Base-by-base conservation (phyloP, 495 filamentous ascomycete species). In the Podospora anserina region DNA sequence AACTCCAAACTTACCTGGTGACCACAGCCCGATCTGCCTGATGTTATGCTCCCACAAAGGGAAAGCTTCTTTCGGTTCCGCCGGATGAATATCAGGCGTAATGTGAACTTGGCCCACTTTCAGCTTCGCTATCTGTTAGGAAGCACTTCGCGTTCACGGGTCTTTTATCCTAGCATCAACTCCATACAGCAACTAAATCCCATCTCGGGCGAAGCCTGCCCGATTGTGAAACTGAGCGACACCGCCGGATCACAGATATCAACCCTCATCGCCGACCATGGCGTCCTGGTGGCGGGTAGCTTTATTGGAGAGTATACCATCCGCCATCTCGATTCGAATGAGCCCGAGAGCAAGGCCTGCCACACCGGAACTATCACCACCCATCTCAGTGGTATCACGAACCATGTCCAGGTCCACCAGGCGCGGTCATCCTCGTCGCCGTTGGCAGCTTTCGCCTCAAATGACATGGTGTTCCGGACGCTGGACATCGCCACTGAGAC, bases 121-220 rank as follows among this genome's bases (percentile, higher is more conserved):
- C 94, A 98, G 72, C 86, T 97, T 18, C 91, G 94, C 61, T 94
- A 97, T 75, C 78, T 95, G 1, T 83, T 98, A 67, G 89, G 89
- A 2, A 86, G 88, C 61, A 86, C 88, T 19, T 90, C 90, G 11
- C 88, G 89, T 56, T 90, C 90, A 61, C 88, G 92, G 61, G 80
- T 91, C 54, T 93, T 90, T 77, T 97, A 96, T 76, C 88, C 92
- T 28, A 83, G 83, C 28, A 81, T 82, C 66, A 86, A 83, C 19
- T 84, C 84, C 63, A 79, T 96, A 26, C 76, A 80, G 28, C 79
- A 83, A 56, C 82, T 85, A 61, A 85, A 89, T 66, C 85, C 87
- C 15, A 78, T 81, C 49, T 81, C 78, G 13, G 78, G 78, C 5
- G 78, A 80, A 9, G 71, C 80, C 19, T 77, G 77, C n/a, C 76